These are phyloP conservation scores for Penicillium simplicissimum DNA, from an alignment of 495 filamentous ascomycete species.

Conservation along the genomic window DNA sequence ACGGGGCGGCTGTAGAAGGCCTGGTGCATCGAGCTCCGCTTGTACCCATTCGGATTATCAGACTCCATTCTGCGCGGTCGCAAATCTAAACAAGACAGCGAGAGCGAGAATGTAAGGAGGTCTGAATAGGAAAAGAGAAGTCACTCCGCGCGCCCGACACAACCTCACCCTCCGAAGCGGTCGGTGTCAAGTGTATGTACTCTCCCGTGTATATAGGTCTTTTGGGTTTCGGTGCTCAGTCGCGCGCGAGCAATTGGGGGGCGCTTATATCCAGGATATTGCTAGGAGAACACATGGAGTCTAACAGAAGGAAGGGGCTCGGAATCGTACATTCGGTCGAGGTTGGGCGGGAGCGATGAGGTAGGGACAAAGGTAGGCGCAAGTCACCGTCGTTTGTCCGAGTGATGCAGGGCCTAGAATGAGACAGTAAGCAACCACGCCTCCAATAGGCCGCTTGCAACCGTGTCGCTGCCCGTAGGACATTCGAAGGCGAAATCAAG, in stretches of 20 bases:
- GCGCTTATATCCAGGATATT: slow-evolving; percentile 37
- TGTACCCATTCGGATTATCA: slow-evolving; percentile 45
- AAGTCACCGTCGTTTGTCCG: slow-evolving; percentile 34
- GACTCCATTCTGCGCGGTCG: slow-evolving; percentile 43
- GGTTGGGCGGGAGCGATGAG: slow-evolving; percentile 21
- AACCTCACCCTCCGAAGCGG: slow-evolving; percentile 23
- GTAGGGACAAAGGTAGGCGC: slow-evolving; percentile 29
- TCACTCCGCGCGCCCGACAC: slow-evolving; percentile 20
- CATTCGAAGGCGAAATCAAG: slow-evolving; percentile 19
- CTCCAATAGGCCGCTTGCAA: slow-evolving; percentile 19
- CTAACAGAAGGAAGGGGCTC: slow-evolving; percentile 30
- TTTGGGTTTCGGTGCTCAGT: slow-evolving; percentile 23
- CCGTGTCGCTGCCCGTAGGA: slow-evolving; percentile 17
- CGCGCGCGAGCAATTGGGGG: slow-evolving; percentile 39
- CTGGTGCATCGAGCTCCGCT: slow-evolving; percentile 48
- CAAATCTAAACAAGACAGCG: slow-evolving; percentile 14
- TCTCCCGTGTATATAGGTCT: slow-evolving; percentile 24
- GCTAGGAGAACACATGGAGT: slow-evolving; percentile 52
- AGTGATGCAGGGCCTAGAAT: slow-evolving; percentile 26
- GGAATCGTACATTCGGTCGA: slow-evolving; percentile 31
- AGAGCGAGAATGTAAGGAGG: slow-evolving; percentile 26
- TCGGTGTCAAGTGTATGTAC: slow-evolving; percentile 11
- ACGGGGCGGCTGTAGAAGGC: slow-evolving; percentile 46
- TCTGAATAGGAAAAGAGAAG: slow-evolving; percentile 19
- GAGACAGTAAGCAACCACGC: slow-evolving; percentile 22